Base-by-base conservation (phyloP, 306 rosid species). In the Quercus alba region DNA sequence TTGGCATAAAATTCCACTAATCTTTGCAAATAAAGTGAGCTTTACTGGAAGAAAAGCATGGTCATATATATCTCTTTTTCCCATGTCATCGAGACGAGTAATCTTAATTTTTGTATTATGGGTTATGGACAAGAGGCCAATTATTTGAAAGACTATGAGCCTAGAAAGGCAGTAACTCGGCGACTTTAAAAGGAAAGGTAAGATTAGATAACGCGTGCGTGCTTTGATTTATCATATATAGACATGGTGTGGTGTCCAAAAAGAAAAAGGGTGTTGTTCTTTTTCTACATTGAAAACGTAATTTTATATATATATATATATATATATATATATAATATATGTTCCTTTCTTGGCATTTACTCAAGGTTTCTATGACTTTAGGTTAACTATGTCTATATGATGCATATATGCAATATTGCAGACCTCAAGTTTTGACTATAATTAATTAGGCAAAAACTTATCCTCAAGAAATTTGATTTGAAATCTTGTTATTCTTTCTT, bases 291-390 rank as follows among this genome's bases (percentile, higher is more conserved):
- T 75, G 51, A 70, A 21, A 52, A 81, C 9, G 56, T 31, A 79
- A 31, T 80, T 66, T 84, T 41, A 38, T 38, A 38, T 38, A 38
- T 38, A 38, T 6, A 35, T 35, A 35, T 35, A 35, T 44, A 7
- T 8, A 41, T 41, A 41, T 44, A 9, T 81, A 57, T 56, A 15
- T 80, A 35, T 46, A 11, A 11, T 79, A 38, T 57, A 9, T 81
- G 76, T 86, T 78, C 86, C 78, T 88, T 88, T 78, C 92, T 86
- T 88, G 85, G 76, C 77, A 77, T 28, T 41, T 74, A 84, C 88
- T 88, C 94, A 87, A 86, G 63, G 35, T 30, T 15, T 77, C 75
- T 23, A 49, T 71, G 73, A 82, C 81, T 74, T 82, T 75, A 56
- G 73, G 70, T 58, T 72, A 61, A 81, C 76, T 72, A 61, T 79